These are phyloP conservation scores for Tricholoma furcatifolium DNA, from an alignment of 768 basidiomycete species.

Conservation along the genomic window DNA sequence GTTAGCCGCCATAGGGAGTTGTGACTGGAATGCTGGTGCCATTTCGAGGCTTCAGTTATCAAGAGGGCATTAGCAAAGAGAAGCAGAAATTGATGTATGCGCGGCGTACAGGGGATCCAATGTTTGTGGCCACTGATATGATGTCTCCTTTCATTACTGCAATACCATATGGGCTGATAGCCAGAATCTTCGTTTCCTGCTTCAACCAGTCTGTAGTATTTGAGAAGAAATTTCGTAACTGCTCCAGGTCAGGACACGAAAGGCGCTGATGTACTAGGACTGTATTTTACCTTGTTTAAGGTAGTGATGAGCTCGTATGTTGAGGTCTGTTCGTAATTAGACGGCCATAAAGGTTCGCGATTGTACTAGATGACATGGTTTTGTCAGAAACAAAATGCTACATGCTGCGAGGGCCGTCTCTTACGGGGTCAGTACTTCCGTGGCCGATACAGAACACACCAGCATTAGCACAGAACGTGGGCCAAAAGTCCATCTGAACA, in stretches of 20 bases:
- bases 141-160: constrained; percentile 65
- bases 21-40: constrained; percentile 53
- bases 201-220: constrained; percentile 55
- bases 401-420: constrained; percentile 20
- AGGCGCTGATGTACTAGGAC: neutral
- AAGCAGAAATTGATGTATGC: neutral
- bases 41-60: constrained; percentile 47
- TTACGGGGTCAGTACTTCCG: constrained; percentile 65
- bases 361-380: constrained; percentile 53
- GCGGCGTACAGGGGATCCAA: constrained; percentile 64
- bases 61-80: neutral
- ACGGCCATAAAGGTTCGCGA: constrained; percentile 75
- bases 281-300: constrained; percentile 52
- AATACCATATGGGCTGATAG: constrained; percentile 48
- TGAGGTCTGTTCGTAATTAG: constrained; percentile 57
- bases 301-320: constrained; percentile 56
- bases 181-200: constrained; percentile 50
- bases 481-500: constrained; percentile 76
- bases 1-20: constrained; percentile 47
- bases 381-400: neutral
- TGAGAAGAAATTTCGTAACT: constrained; percentile 68
- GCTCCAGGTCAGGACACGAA: neutral
- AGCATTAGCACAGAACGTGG: constrained; percentile 66
- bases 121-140: constrained; percentile 63
- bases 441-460: constrained; percentile 83